Base-by-base conservation (phyloP, 495 filamentous ascomycete genomes). In the Podospora sp. region DNA sequence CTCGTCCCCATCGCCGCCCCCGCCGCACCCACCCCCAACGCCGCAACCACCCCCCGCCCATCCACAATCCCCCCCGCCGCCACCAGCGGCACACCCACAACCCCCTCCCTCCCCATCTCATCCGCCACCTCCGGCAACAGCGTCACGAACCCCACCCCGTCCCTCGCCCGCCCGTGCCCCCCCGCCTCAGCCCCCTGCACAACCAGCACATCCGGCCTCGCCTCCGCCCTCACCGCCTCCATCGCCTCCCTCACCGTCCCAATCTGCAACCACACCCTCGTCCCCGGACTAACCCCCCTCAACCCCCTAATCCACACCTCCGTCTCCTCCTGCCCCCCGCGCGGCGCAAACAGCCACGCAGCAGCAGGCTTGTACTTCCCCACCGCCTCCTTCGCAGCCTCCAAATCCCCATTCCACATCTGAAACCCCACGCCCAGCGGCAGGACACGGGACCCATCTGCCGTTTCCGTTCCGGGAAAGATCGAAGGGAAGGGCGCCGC, bases 1-100 rank as follows among this genome's bases (percentile, higher is more conserved):
- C 93, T 81, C 14, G 93, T 97, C 14, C 92, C 92, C 92, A 96
- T 92, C 75, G 95, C 97, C 67, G 94, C 94, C 49, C 93, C 94
- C 71, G 93, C 92, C 0, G 94, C 94, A 1, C 94, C 94, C 21
- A 97, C 83, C 8, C 86, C 86, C 66, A 98, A 75, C 25, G 94
- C 94, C 4, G 93, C 93, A 0, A 92, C 93, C 2, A 97, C 82
- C 7, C 94, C 94, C 65, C 96, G 86, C 0, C 94, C 94, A 73
- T 98, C 94, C 4, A 91, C 91, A 71, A 97, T 96, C 6, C 94
- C 94, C 16, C 94, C 94, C 0, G 91, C 93, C 0, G 94, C 94
- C 68, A 98, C 93, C 70, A 98, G 94, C 0, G 94, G 93, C 11
- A 94, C 82, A 3, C 92, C 80, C 1, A 82, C 85, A 18, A 82